Percentiles rank a stretch among this genome's conserved stretches.
phyloP scores from a whole-genome alignment of 352 stramenopile species.

The Pythium folliculosum region DNA sequence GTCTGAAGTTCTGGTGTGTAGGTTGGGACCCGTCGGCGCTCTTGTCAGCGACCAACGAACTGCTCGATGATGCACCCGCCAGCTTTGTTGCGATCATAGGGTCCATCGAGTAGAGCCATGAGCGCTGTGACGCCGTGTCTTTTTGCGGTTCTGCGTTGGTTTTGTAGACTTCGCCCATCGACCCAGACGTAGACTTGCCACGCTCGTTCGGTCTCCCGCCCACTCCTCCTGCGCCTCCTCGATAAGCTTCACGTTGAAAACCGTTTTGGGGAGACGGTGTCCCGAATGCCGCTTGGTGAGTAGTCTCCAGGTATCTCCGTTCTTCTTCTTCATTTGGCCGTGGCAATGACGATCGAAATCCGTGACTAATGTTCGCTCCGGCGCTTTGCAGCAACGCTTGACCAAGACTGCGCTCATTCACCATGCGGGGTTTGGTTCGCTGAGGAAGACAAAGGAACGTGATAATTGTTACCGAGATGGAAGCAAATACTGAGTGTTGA shows the following conservation, averaged over 20 bases:
- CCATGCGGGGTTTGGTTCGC: slow-evolving; percentile 50
- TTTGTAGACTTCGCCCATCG: slow-evolving; percentile 65
- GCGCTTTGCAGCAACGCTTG: slow-evolving; percentile 56
- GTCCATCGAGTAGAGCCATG: slow-evolving; percentile 78
- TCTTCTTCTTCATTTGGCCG: slow-evolving; percentile 55
- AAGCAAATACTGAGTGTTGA: background rate
- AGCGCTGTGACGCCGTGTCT: slow-evolving; percentile 70
- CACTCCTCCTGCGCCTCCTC: slow-evolving; percentile 47
- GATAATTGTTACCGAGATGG: background rate
- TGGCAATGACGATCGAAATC: slow-evolving; percentile 60
- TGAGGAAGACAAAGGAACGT: slow-evolving; percentile 15
- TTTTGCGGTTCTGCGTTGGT: slow-evolving; percentile 58
- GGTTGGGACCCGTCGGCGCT: background rate
- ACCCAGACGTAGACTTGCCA: slow-evolving; percentile 62
- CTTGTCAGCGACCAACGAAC: background rate
- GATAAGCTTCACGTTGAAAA: slow-evolving; percentile 3
- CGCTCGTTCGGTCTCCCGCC: slow-evolving; percentile 49
- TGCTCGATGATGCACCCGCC: slow-evolving; percentile 15
- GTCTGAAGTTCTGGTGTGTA: slow-evolving; percentile 33
- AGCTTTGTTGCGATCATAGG: slow-evolving; percentile 54
- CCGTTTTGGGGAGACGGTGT: slow-evolving; percentile 21
- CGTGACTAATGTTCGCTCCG: slow-evolving; percentile 33
- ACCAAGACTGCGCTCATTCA: slow-evolving; percentile 60
- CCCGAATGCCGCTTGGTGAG: slow-evolving; percentile 54
- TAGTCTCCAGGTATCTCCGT: slow-evolving; percentile 59